phyloP scores from a whole-genome alignment of 495 filamentous ascomycete genomes.

The Podospora comata region DNA sequence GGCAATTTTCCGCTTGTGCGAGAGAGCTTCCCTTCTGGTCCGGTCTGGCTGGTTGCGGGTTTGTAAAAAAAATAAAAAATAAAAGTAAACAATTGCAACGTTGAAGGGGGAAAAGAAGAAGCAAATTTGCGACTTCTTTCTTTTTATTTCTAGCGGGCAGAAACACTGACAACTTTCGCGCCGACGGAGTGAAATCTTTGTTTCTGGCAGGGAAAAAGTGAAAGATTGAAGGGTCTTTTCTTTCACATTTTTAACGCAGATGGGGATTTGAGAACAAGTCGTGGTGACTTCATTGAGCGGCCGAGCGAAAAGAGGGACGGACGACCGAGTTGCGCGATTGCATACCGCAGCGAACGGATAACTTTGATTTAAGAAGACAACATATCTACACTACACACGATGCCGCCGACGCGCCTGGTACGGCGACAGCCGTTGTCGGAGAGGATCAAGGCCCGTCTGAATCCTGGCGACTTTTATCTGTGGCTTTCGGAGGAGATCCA shows the following conservation, averaged over 20 bases:
- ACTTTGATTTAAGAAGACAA: background rate
- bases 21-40: background rate
- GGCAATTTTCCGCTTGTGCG: constrained; percentile 1
- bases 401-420: constrained; percentile 60
- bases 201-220: background rate
- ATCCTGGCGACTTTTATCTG: constrained; percentile 83
- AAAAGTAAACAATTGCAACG: constrained; percentile 6
- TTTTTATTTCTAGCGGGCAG: background rate
- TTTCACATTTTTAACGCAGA: constrained; percentile 8
- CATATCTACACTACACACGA: constrained; percentile 17
- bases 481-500: constrained; percentile 89
- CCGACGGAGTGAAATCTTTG: background rate
- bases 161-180: background rate
- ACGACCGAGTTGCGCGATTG: background rate
- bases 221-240: background rate
- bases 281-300: constrained; percentile 9
- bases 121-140: background rate
- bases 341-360: background rate
- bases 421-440: constrained; percentile 72
- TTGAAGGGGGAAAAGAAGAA: background rate
- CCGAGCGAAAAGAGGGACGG: background rate
- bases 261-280: constrained; percentile 11
- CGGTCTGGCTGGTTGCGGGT: background rate
- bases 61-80: background rate
- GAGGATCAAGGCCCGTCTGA: constrained; percentile 72